These are phyloP conservation scores for Rhodotorula graminis DNA, from an alignment of 768 basidiomycete genomes.

Conservation along the genomic window DNA sequence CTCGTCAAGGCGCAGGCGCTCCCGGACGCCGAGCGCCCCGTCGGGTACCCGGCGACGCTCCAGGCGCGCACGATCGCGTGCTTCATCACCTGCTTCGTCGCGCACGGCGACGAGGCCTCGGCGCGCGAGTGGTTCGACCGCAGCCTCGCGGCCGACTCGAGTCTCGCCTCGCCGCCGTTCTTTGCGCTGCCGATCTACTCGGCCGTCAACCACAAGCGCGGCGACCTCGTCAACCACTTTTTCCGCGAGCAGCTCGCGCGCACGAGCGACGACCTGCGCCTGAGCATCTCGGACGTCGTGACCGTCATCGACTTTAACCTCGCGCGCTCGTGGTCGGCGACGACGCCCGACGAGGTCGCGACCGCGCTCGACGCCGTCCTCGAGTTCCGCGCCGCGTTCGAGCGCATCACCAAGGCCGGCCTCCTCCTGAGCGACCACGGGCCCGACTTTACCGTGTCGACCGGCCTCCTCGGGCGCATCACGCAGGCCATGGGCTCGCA, in stretches of 20 bases:
- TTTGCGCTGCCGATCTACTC: constrained; percentile 16
- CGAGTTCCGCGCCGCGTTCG: constrained; percentile 30
- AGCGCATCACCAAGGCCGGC: not conserved
- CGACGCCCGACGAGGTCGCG: not conserved
- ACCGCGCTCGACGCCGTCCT: constrained; percentile 6
- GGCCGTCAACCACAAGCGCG: constrained; percentile 10
- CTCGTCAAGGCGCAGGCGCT: constrained; percentile 20
- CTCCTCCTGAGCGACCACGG: not conserved
- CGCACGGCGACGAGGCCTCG: constrained; percentile 54
- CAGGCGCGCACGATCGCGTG: constrained; percentile 34
- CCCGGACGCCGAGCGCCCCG: not conserved
- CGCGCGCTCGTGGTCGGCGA: not conserved
- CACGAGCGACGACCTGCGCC: not conserved
- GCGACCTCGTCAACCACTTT: constrained; percentile 25
- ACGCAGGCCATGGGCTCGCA: not conserved
- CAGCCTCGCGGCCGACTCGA: not conserved
- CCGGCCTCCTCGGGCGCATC: constrained; percentile 25
- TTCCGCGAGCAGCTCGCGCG: constrained; percentile 32
- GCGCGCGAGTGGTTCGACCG: constrained; percentile 59
- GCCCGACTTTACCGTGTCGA: constrained; percentile 15
- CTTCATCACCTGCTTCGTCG: constrained; percentile 52
- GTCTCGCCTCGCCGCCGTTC: constrained; percentile 1
- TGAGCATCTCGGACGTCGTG: constrained; percentile 28
- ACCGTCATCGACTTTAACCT: constrained; percentile 33
- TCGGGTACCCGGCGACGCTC: constrained; percentile 49